phyloP scores from a whole-genome alignment of 768 basidiomycete species.

The Amyloporia xantha region DNA sequence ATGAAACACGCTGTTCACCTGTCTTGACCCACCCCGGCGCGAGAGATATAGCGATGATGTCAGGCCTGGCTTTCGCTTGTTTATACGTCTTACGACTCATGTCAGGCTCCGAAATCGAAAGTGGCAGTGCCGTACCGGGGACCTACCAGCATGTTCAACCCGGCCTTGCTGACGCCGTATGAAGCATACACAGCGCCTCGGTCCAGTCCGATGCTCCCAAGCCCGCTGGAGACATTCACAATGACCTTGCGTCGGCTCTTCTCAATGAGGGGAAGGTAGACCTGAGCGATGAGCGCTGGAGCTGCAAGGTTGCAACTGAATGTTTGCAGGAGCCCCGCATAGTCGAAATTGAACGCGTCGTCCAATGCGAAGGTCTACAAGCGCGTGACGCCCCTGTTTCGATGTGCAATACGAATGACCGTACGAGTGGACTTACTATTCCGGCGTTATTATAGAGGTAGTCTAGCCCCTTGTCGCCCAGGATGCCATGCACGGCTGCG shows the following conservation, averaged over 20 bases:
- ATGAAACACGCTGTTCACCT: too few relatives aligned
- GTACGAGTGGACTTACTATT: constrained; percentile 24
- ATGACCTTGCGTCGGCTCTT: constrained; percentile 24
- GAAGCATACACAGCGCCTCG: constrained; percentile 17
- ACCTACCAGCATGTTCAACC: constrained; percentile 34
- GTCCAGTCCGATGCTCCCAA: constrained; percentile 27
- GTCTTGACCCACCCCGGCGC: constrained; percentile 14
- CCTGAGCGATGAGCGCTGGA: constrained; percentile 27
- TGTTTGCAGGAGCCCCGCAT: constrained; percentile 15
- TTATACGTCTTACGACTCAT: constrained; percentile 8
- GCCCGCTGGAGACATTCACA: constrained; percentile 26
- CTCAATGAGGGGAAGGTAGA: constrained; percentile 27
- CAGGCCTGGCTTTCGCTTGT: constrained; percentile 9
- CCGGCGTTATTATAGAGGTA: constrained; percentile 36
- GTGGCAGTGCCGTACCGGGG: neutral
- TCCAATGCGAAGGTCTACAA: constrained; percentile 14
- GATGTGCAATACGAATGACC: constrained; percentile 6
- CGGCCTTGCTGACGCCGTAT: constrained; percentile 31
- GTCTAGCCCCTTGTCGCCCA: constrained; percentile 28
- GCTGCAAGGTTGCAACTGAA: constrained; percentile 28
- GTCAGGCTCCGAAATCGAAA: neutral
- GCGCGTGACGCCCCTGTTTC: too few relatives aligned
- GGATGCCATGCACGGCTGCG: constrained; percentile 18
- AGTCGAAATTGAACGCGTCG: constrained; percentile 20
- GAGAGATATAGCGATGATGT: constrained; percentile 8